phyloP scores from a whole-genome alignment of 228 moss, liverwort and hornwort genomes.

The Sphagnum fallax region DNA sequence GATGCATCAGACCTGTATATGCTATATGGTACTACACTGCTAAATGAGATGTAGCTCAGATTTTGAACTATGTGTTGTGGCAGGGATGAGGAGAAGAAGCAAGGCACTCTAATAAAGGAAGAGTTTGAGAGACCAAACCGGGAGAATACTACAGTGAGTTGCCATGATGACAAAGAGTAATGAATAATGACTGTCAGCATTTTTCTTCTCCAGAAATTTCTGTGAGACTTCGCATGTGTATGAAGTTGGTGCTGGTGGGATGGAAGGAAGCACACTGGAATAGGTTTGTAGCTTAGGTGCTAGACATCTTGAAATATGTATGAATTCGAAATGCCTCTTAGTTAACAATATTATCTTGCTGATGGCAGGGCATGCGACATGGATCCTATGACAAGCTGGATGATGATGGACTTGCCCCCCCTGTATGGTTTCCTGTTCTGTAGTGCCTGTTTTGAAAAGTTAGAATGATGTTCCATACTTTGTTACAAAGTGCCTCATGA shows the following conservation, averaged over 20 bases:
- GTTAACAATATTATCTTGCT: too few species aligned
- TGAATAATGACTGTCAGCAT: too few species aligned
- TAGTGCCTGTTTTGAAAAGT: too few species aligned
- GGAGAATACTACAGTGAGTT: slow-evolving; percentile 85
- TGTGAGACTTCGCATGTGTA: too few species aligned
- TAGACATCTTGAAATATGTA: too few species aligned
- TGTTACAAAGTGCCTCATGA: too few species aligned
- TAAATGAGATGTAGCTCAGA: neutral
- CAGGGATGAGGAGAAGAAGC: slow-evolving; percentile 98
- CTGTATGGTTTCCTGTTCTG: slow-evolving; percentile 33
- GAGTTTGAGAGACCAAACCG: slow-evolving; percentile 97
- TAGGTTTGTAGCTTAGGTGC: neutral
- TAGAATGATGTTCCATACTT: too few species aligned
- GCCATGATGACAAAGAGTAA: neutral
- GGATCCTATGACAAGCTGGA: slow-evolving; percentile 99
- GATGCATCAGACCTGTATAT: too few species aligned
- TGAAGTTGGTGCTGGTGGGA: neutral
- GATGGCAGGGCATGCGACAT: slow-evolving; percentile 88
- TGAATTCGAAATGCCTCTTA: too few species aligned
- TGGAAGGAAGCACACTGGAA: neutral
- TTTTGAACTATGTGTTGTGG: neutral
- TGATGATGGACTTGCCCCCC: slow-evolving; percentile 96
- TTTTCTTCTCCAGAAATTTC: too few species aligned
- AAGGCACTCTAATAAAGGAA: slow-evolving; percentile 95
- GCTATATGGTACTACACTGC: too few species aligned